A percentile compares a stretch with the other conserved stretches of the same genome.
Evolutionary conservation across 179 eudicot species (phyloP).

Genomic region (Camellia oleifera): DNA sequence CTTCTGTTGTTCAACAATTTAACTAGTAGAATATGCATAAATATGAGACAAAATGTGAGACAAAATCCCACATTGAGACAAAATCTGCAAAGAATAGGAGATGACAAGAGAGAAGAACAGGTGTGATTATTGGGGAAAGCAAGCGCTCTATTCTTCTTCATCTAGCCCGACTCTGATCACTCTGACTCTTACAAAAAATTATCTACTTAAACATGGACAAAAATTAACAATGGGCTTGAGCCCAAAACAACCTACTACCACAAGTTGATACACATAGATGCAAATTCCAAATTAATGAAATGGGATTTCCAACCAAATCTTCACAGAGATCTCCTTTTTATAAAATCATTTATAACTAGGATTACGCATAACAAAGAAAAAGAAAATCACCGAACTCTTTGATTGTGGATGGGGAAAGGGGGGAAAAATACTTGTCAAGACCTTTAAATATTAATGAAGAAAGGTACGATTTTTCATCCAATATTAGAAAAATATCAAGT

Average conservation of each 20-base stretch:
- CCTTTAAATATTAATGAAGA: neutral
- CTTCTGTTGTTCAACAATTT: neutral
- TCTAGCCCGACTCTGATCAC: neutral
- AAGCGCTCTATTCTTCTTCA: neutral
- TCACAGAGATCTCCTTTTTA: neutral
- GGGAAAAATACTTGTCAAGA: neutral
- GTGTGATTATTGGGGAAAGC: neutral
- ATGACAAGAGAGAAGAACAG: neutral
- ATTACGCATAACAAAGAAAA: neutral
- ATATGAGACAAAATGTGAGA: neutral
- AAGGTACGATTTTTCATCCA: neutral
- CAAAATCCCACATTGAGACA: neutral
- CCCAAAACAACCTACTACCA: neutral
- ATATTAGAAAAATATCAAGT: neutral
- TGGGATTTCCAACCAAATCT: too few relatives aligned
- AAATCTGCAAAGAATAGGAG: neutral
- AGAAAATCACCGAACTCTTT: neutral
- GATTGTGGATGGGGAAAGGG: neutral
- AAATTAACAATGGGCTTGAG: neutral
- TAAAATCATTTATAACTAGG: neutral
- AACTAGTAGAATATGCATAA: neutral
- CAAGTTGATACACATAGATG: neutral
- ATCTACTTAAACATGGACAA: neutral
- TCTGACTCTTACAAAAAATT: neutral
- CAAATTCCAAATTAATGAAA: neutral